These are phyloP conservation scores for Leonotis leonurus DNA, from an alignment of 257 asterid species.

Conservation along the genomic window DNA sequence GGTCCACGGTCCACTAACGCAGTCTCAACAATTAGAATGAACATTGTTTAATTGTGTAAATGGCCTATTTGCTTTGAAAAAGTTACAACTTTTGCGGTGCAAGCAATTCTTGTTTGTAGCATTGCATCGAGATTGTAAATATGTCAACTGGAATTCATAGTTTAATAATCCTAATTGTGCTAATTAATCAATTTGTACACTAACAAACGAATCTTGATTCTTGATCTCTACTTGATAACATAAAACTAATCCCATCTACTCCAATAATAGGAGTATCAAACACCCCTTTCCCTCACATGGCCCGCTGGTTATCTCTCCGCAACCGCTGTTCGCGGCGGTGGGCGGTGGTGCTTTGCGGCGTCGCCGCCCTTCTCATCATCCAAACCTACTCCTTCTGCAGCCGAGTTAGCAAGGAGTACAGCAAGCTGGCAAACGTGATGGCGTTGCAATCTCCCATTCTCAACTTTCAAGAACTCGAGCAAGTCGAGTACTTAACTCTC, in stretches of 20 bases:
- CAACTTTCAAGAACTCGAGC: conserved; percentile 24
- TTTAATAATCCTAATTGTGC: no score
- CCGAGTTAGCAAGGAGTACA: not conserved
- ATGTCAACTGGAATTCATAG: no score
- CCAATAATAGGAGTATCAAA: not conserved
- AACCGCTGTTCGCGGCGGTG: conserved; percentile 30
- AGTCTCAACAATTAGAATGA: no score
- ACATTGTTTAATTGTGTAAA: no score
- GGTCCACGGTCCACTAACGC: conserved; percentile 77
- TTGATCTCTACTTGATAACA: not conserved
- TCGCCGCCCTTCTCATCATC: conserved; percentile 19
- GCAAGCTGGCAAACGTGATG: conserved; percentile 2
- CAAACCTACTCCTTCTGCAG: conserved; percentile 20
- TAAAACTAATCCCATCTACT: not conserved
- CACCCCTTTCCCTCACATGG: conserved; percentile 20
- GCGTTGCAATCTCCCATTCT: conserved; percentile 23
- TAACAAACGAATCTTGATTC: no score
- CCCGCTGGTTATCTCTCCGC: conserved; percentile 20
- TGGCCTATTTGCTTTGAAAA: no score
- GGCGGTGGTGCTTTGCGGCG: conserved; percentile 15
- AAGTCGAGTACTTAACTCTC: conserved; percentile 24
- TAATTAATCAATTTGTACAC: no score
- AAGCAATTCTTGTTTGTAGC: no score
- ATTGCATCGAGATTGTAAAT: no score
- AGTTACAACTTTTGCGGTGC: no score